Percentiles rank a stretch among this genome's conserved stretches.
Conservation (phyloP, 2,329 filamentous ascomycete species). For the Alternaria solani region DNA sequence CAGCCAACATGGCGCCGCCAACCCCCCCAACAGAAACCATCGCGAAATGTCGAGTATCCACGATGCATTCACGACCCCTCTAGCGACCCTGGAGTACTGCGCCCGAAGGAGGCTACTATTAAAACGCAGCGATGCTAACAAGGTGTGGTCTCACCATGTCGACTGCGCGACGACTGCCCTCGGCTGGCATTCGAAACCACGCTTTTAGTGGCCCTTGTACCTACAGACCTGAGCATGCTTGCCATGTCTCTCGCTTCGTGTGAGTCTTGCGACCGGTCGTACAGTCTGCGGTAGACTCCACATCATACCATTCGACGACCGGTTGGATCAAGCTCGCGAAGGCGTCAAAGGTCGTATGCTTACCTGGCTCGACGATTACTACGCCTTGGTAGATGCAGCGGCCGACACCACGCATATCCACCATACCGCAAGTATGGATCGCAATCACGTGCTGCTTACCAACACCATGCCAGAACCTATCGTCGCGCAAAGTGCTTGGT, state of each 20-base stretch:
- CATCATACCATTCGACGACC: background rate
- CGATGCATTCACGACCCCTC: background rate
- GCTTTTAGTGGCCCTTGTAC: background rate
- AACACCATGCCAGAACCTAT: background rate
- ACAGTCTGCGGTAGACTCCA: background rate
- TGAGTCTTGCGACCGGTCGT: background rate
- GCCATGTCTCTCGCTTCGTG: background rate
- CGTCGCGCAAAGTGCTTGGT: background rate
- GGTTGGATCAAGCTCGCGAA: background rate
- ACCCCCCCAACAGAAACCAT: background rate
- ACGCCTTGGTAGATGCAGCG: background rate
- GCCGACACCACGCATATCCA: background rate
- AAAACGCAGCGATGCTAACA: background rate
- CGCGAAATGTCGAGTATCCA: background rate
- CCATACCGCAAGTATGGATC: background rate
- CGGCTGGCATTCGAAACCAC: background rate
- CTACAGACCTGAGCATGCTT: background rate
- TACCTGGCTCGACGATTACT: background rate
- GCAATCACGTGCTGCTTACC: background rate
- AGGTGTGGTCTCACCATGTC: background rate
- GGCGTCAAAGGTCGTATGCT: background rate
- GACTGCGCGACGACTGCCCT: background rate
- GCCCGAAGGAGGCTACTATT: background rate
- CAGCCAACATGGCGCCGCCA: background rate
- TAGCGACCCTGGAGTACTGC: background rate